Evolutionary conservation across 2,329 filamentous ascomycete species (phyloP), one percentile per base, ranked within the genome.

Genomic region (Ascochyta clinopodiicola): DNA sequence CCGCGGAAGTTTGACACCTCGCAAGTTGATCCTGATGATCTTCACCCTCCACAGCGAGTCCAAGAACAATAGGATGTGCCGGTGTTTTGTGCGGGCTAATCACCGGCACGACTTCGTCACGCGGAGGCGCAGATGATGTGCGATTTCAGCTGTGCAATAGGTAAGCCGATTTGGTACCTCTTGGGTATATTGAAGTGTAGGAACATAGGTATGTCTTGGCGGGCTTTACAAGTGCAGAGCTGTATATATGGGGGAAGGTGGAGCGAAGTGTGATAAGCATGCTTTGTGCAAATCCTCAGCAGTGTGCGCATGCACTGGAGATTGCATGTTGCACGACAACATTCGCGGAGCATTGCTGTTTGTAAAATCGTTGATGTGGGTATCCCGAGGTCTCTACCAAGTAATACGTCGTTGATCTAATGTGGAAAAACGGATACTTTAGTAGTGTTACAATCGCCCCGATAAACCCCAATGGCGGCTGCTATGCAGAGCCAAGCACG

Each of bases 61-160:
- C 40, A 47, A 52, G 37, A 46, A 47, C 12, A 31, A 17, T 35
- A 29, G 38, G 43, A 25, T 19, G 19, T 53, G 32, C 34, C 43
- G 19, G 38, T 47, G 32, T 37, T 29, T n/a, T 37, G 4, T 32
- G 36, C 52, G 42, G 40, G 37, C 21, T 31, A 24, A 13, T n/a
- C 29, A 36, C 44, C 42, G 52, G 36, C 46, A 25, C 40, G 31
- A 38, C 36, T 34, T 32, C 31, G 43, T 56, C 46, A 56, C 52
- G 32, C 38, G 46, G 46, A 15, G 31, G 31, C 43, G 42, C 52
- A 51, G 46, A 37, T 51, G 52, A 56, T 56, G n/a, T 21, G 46
- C 46, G 12, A 46, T 51, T 56, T 47, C 46, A 56, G 24, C 9
- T 51, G 52, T 15, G 22, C 17, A 43, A 29, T 47, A 31, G 46